phyloP scores from a whole-genome alignment of 2,329 filamentous ascomycete species.

The Fusarium sp. region DNA sequence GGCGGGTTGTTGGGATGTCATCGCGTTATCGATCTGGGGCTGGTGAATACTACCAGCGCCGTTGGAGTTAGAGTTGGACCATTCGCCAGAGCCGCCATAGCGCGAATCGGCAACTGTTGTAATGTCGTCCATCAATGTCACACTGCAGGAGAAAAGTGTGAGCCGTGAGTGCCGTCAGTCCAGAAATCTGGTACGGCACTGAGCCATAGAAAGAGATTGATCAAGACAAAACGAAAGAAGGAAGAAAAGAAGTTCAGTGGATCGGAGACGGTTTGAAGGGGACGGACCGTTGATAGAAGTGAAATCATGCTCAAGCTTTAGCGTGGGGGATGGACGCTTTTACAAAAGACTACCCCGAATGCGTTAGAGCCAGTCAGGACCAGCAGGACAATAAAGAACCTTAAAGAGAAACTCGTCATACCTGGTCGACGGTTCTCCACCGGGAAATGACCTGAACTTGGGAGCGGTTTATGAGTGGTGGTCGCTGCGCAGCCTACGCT shows the following conservation, averaged over 20 bases:
- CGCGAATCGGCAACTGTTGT: constrained; percentile 42
- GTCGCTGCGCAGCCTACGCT: constrained; percentile 2
- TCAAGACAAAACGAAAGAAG: not conserved
- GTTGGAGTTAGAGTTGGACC: constrained; percentile 29
- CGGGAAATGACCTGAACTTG: constrained; percentile 33
- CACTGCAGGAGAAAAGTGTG: not conserved
- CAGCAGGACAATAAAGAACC: constrained; percentile 34
- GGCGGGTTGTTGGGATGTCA: constrained; percentile 16
- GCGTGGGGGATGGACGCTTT: constrained; percentile 22
- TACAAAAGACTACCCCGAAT: constrained; percentile 20
- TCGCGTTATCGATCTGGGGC: constrained; percentile 16
- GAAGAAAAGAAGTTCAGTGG: constrained; percentile 5
- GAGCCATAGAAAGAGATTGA: not conserved
- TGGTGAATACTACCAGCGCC: constrained; percentile 21
- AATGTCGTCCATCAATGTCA: constrained; percentile 50
- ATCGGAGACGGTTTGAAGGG: constrained; percentile 12
- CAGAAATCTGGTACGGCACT: constrained; percentile 10
- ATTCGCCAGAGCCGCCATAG: constrained; percentile 39
- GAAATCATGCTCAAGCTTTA: constrained; percentile 23
- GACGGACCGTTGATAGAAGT: constrained; percentile 36
- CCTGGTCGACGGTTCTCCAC: constrained; percentile 27
- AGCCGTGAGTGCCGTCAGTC: constrained; percentile 3
- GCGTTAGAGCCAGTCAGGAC: constrained; percentile 25
- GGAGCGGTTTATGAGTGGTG: constrained; percentile 35
- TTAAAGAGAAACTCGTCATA: constrained; percentile 40